These are phyloP conservation scores for Pseudoperonospora humuli DNA, from an alignment of 352 stramenopile genomes.

Conservation along the genomic window DNA sequence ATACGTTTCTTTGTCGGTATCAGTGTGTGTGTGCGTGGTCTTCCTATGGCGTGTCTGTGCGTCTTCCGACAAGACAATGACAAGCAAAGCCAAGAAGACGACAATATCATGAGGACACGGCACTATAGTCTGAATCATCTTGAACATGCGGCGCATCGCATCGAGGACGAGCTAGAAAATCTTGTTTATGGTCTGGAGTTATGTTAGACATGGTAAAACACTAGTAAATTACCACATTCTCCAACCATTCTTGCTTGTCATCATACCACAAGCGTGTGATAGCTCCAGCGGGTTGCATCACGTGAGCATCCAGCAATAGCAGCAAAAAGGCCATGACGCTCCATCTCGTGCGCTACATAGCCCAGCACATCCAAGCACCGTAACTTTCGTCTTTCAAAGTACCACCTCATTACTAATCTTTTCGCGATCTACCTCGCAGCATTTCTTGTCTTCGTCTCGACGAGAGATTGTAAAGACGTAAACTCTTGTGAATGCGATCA, in stretches of 20 bases:
- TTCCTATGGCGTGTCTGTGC: slow-evolving; percentile 52
- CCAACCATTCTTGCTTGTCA: slow-evolving; percentile 5
- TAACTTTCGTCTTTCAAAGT: slow-evolving; percentile 24
- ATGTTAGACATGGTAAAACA: slow-evolving; percentile 7
- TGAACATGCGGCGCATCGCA: slow-evolving; percentile 32
- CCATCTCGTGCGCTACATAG: slow-evolving; percentile 31
- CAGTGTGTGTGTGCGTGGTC: slow-evolving; percentile 35
- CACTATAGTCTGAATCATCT: slow-evolving; percentile 33
- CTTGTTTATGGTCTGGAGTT: slow-evolving; percentile 36
- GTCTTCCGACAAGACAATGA: slow-evolving; percentile 36
- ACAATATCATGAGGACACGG: slow-evolving; percentile 16
- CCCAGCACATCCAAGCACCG: slow-evolving; percentile 49
- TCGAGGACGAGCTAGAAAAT: slow-evolving; percentile 41
- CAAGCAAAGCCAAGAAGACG: slow-evolving; percentile 14
- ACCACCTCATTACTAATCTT: slow-evolving; percentile 39
- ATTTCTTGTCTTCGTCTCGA: too few relatives aligned
- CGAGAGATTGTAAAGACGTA: too few relatives aligned
- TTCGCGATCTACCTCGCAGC: slow-evolving; percentile 23
- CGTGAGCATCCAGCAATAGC: slow-evolving; percentile 41
- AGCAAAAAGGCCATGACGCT: slow-evolving; percentile 25
- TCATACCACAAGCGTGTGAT: slow-evolving; percentile 50
- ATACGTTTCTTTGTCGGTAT: slow-evolving; percentile 49
- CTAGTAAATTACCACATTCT: slow-evolving; percentile 24
- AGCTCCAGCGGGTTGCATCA: slow-evolving; percentile 28
- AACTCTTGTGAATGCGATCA: too few relatives aligned